Percentiles rank a stretch among this genome's conserved stretches.
Conservation (phyloP, 495 filamentous ascomycete genomes). For the Penicillium subrubescens region DNA sequence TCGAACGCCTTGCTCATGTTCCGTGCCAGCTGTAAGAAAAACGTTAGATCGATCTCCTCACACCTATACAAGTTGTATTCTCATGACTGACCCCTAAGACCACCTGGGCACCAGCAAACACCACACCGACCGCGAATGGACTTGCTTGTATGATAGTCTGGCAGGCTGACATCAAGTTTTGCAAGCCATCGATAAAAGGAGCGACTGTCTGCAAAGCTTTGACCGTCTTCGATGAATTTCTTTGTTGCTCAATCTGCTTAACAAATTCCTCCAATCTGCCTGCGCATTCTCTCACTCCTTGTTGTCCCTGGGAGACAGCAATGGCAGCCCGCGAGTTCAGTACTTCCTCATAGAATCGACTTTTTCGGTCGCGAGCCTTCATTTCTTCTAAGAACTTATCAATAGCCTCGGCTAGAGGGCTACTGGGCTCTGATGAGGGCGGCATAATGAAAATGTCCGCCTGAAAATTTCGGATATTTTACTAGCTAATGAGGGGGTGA, state of each 20-base stretch:
- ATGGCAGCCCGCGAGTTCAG: neutral
- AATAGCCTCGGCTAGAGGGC: neutral
- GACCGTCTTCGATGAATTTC: neutral
- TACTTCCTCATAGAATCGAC: neutral
- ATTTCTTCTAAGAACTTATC: neutral
- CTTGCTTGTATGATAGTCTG: slow-evolving; percentile 3
- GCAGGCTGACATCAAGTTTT: neutral
- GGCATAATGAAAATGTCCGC: neutral
- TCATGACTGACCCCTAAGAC: neutral
- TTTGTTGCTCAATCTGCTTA: neutral
- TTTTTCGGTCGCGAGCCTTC: neutral
- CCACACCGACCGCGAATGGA: slow-evolving; percentile 4
- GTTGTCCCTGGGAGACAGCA: neutral
- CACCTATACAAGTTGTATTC: neutral
- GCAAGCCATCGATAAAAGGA: slow-evolving; percentile 4
- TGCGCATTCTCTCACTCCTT: neutral
- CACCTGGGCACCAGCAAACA: neutral
- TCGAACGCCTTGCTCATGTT: neutral
- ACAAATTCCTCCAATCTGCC: neutral
- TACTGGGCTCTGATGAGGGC: neutral
- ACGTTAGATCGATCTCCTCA: neutral
- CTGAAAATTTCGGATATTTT: neutral
- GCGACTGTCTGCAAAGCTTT: neutral
- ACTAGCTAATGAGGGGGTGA: neutral
- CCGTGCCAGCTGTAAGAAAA: neutral